Percentiles rank a stretch among this genome's conserved stretches.
Conservation (phyloP, 148 eudicot genomes). For the Vaccinium myrtillus region DNA sequence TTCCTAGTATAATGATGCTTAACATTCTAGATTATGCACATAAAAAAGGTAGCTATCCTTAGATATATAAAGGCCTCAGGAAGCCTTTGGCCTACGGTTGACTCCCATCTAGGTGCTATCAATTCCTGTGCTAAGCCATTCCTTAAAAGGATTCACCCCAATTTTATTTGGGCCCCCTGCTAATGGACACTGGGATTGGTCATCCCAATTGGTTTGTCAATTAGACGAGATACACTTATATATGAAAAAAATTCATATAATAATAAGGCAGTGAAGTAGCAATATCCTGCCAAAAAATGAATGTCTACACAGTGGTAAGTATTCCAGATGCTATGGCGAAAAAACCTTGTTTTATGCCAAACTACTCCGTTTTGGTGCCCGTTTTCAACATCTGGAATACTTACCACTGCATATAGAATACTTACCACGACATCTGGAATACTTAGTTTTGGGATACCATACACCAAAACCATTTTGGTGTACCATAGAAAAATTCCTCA, state of each 20-base stretch:
- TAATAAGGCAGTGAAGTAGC: background rate
- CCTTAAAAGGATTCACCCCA: background rate
- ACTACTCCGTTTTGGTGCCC: too few relatives aligned
- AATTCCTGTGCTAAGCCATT: background rate
- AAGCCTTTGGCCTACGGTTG: background rate
- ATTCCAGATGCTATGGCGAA: too few relatives aligned
- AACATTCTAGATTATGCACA: background rate
- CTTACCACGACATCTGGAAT: too few relatives aligned
- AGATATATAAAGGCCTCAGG: background rate
- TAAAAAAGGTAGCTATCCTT: background rate
- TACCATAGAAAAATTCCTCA: too few relatives aligned
- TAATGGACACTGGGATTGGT: background rate
- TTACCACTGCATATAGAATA: too few relatives aligned
- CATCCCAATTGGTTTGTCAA: background rate
- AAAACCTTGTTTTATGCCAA: too few relatives aligned
- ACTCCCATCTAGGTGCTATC: background rate
- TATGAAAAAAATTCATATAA: background rate
- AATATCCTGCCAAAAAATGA: constrained; percentile 10
- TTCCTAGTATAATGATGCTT: background rate
- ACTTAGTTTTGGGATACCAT: too few relatives aligned
- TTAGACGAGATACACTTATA: background rate
- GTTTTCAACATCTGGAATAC: too few relatives aligned
- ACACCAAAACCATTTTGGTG: too few relatives aligned
- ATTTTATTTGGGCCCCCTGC: background rate
- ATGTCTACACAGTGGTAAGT: background rate